Conservation (phyloP, 129 eudicot genomes). For the Lactuca saligna region DNA sequence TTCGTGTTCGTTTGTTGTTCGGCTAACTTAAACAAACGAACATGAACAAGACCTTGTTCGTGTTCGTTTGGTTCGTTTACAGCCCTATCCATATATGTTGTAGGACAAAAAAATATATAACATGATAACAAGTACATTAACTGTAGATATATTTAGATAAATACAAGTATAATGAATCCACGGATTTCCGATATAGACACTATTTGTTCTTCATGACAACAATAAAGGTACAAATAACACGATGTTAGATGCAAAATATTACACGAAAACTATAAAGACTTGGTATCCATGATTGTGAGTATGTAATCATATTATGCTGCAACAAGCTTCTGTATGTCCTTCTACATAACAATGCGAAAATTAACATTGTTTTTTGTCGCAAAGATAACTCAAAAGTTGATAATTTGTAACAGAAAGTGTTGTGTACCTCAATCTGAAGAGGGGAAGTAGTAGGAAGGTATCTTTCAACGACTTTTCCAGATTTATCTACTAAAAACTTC, state of each 20-base stretch:
- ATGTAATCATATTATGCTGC: conserved; percentile 40
- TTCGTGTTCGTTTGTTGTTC: no score
- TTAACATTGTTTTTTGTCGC: neutral
- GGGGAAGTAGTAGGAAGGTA: conserved; percentile 92
- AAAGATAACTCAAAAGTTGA: neutral
- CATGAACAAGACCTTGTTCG: no score
- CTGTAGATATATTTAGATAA: neutral
- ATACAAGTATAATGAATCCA: conserved; percentile 13
- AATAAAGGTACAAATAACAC: conserved; percentile 7
- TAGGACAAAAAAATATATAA: conserved; percentile 1
- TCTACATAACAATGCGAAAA: conserved; percentile 48
- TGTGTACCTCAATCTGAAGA: conserved; percentile 73
- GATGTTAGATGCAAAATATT: conserved; percentile 1
- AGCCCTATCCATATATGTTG: no score
- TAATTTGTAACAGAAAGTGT: neutral
- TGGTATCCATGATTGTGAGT: neutral
- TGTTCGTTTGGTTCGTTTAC: no score
- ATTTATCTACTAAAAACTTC: conserved; percentile 86
- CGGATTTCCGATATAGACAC: conserved; percentile 16
- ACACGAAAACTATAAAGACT: neutral
- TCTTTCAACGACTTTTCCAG: conserved; percentile 80
- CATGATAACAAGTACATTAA: neutral
- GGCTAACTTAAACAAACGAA: no score
- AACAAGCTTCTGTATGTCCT: conserved; percentile 74
- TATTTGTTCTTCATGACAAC: conserved; percentile 10